Evolutionary conservation across 192 early-diverging fungal species (phyloP).

Genomic region (Coemansia sp.): DNA sequence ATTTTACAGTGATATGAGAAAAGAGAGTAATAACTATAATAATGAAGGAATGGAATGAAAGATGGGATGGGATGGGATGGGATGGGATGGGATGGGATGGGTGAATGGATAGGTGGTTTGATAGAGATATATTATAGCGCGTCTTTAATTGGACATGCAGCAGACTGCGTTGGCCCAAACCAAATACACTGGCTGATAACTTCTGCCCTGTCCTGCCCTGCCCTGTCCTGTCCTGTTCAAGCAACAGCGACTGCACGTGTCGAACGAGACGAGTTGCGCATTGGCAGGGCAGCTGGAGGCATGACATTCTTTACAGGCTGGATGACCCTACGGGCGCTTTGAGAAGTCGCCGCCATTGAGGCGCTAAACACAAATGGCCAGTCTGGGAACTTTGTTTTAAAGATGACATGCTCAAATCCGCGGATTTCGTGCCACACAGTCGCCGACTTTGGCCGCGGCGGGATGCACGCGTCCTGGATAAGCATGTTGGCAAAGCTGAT

Average conservation of each 20-base stretch:
- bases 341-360: slow-evolving; percentile 10
- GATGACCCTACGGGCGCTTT: slow-evolving; percentile 6
- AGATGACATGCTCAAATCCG: slow-evolving; percentile 46
- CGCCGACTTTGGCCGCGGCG: slow-evolving; percentile 36
- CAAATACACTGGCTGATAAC: too few species aligned
- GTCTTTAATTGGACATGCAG: too few species aligned
- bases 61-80: too few species aligned
- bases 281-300: slow-evolving; percentile 13
- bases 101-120: too few species aligned
- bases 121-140: too few species aligned
- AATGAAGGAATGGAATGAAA: too few species aligned
- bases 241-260: slow-evolving; percentile 18
- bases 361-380: slow-evolving; percentile 49
- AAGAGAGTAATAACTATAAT: not conserved
- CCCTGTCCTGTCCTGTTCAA: too few species aligned
- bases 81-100: too few species aligned
- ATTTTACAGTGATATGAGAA: not conserved
- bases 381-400: slow-evolving; percentile 50
- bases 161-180: too few species aligned
- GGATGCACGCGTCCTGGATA: slow-evolving; percentile 37
- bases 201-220: too few species aligned
- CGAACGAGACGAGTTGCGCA: slow-evolving; percentile 19
- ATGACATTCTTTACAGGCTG: slow-evolving; percentile 4
- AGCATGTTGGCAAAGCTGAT: slow-evolving; percentile 42
- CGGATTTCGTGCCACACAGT: slow-evolving; percentile 45